Evolutionary conservation across 164 flowering plant species (phyloP), one percentile per base, ranked within the genome.

Genomic region (Magnolia changhungtana): DNA sequence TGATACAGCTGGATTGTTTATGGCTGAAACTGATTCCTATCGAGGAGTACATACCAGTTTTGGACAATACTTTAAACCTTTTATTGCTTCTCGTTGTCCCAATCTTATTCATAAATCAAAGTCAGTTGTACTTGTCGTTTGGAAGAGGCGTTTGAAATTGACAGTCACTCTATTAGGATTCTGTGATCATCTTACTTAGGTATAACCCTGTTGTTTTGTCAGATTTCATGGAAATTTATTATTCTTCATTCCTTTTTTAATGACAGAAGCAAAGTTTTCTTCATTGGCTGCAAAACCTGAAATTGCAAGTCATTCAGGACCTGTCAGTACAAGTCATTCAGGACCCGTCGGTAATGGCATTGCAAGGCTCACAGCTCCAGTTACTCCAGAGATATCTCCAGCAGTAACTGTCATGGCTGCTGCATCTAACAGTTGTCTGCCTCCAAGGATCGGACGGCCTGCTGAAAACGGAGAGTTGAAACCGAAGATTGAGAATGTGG

Each of bases 221-320:
- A 11, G 16, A 66, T 73, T 59, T 50, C 77, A 11, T 55, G 18
- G 61, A 55, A 37, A 37, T 37, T 37, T 37, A 37, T 37, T 37
- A 4, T 37, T 37, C 7, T 8, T 55, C 61, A 55, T 19, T 68
- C 50, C 50, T 29, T 68, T 68, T 52, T 29, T 19, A 16, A 19
- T 81, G 75, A 52, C 93, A 92, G 94, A 89, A 83, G 81, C 83
- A 51, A 84, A 84, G 37, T 89, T 84, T 78, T 87, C 93, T 58
- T 86, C 90, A 19, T 76, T 84, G 71, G 88, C 91, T n/a, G 83
- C 84, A 77, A 82, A 83, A 86, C 71, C 76, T 2, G 87, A 78
- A 72, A n/a, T 78, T 19, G 73, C 67, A 37, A 37, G 45, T 37
- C 45, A 37, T 37, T 37, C 84, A 78, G 81, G 82, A 86, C 71